Conservation (phyloP, 176 grass and related monocot species). For the Raddia guianensis region DNA sequence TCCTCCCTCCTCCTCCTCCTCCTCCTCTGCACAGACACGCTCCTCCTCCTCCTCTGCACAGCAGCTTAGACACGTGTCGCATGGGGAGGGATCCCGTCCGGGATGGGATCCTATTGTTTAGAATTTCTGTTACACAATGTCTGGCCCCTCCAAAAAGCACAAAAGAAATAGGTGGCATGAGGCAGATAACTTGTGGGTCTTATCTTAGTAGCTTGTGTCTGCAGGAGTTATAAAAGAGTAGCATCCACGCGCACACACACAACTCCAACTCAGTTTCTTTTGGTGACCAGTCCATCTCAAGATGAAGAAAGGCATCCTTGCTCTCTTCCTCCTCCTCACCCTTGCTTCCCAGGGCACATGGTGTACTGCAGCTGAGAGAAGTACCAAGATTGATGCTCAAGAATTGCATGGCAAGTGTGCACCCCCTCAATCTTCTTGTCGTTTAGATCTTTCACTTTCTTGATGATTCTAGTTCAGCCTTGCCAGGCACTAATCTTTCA, state of each 20-base stretch:
- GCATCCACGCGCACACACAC: constrained; percentile 15
- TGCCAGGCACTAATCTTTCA: background rate
- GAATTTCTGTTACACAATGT: no score
- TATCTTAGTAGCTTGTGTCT: background rate
- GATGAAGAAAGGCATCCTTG: constrained; percentile 38
- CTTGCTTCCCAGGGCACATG: constrained; percentile 38
- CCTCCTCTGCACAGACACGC: no score
- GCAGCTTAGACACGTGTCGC: no score
- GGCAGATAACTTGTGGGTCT: background rate
- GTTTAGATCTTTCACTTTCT: background rate
- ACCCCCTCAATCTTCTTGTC: background rate
- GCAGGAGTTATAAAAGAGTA: constrained; percentile 37
- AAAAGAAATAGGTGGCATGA: constrained; percentile 28
- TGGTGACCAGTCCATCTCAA: constrained; percentile 35
- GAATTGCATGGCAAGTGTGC: constrained; percentile 16
- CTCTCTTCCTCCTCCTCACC: constrained; percentile 28
- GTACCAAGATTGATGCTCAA: background rate
- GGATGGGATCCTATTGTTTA: no score
- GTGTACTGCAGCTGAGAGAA: constrained; percentile 35
- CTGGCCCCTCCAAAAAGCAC: background rate
- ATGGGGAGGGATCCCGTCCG: no score
- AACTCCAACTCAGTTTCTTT: constrained; percentile 17
- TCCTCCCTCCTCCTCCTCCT: no score
- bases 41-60: no score
- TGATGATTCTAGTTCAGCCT: background rate